Percentiles rank a stretch among this genome's conserved stretches.
Conservation (phyloP, 2,329 filamentous ascomycete genomes). For the Daldinia sp. region DNA sequence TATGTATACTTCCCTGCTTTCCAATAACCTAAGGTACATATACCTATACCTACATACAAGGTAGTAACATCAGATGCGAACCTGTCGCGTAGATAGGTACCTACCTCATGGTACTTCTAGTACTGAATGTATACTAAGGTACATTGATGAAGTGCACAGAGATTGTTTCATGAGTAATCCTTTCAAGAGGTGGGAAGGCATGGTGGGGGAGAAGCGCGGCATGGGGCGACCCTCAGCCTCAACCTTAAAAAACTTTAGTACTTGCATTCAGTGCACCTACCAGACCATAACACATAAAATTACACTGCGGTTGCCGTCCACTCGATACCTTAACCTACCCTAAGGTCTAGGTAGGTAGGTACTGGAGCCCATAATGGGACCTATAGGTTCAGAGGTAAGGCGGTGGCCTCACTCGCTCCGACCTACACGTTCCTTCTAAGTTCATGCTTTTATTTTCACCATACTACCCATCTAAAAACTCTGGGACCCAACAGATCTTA, state of each 20-base stretch:
- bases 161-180: background rate
- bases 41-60: no score
- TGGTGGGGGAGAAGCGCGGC: background rate
- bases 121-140: background rate
- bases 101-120: background rate
- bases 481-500: background rate
- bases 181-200: background rate
- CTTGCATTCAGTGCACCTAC: background rate
- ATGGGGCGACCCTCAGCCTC: background rate
- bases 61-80: no score
- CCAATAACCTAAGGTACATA: background rate
- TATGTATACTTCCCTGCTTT: background rate
- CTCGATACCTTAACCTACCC: background rate
- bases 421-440: background rate
- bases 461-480: background rate
- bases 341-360: no score
- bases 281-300: background rate
- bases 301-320: background rate
- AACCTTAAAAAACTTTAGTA: conserved; percentile 4
- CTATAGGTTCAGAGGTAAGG: background rate
- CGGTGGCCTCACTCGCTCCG: background rate
- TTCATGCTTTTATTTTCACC: background rate
- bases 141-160: background rate
- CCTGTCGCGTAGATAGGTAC: no score
- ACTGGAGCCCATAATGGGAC: background rate